Conservation (phyloP, 1,284 basidiomycete species). For the Cutaneotrichosporon cavernicola region DNA sequence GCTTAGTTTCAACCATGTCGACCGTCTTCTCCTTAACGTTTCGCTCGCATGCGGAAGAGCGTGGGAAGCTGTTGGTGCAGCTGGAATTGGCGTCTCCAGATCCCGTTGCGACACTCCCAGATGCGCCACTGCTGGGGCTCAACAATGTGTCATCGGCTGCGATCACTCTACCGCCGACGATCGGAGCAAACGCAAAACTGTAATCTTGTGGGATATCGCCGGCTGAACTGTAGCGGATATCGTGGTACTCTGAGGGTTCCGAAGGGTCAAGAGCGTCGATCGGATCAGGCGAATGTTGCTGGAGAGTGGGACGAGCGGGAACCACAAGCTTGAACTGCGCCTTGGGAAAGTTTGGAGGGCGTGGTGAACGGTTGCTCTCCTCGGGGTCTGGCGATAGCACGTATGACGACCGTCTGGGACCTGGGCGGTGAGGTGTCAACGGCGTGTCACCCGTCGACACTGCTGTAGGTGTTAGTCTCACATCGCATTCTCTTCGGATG, state of each 20-base stretch:
- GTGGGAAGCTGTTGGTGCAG: neutral
- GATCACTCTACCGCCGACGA: neutral
- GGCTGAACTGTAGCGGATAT: neutral
- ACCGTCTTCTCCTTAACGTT: slow-evolving; percentile 27
- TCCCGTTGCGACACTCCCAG: neutral
- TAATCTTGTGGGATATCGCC: neutral
- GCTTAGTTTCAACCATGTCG: slow-evolving; percentile 29
- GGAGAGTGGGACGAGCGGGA: neutral
- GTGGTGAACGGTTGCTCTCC: neutral
- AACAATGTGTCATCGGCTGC: neutral
- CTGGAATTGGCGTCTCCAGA: neutral
- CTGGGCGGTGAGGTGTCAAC: neutral
- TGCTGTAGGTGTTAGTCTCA: neutral
- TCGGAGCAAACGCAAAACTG: neutral
- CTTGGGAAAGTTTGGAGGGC: neutral
- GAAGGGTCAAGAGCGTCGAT: neutral
- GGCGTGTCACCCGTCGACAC: neutral
- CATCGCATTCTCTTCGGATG: neutral
- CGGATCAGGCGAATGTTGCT: neutral
- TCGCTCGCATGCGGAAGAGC: slow-evolving; percentile 23
- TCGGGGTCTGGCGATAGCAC: slow-evolving; percentile 7
- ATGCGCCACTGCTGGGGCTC: neutral
- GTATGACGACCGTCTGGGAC: neutral
- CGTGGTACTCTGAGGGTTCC: neutral
- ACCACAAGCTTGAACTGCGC: neutral